Conservation (phyloP, 1,284 basidiomycete species). For the Puccinia novopanici region DNA sequence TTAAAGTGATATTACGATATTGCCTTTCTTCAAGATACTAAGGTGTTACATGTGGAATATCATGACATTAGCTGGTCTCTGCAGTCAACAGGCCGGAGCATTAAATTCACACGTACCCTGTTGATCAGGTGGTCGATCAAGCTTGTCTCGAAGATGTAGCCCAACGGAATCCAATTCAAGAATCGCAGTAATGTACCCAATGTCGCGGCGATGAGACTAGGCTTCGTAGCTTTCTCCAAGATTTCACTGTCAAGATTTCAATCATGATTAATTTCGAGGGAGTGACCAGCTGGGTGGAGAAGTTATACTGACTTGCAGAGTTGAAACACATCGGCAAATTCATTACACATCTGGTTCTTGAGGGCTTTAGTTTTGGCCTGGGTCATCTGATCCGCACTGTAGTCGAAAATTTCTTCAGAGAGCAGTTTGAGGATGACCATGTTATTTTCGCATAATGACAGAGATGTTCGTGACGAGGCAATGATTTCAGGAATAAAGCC, state of each 20-base stretch:
- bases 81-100: background rate
- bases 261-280: conserved; percentile 66
- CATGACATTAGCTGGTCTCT: background rate
- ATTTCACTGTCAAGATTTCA: conserved; percentile 72
- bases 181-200: conserved; percentile 94
- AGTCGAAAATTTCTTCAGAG: conserved; percentile 99
- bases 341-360: conserved; percentile 96
- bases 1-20: conserved; percentile 95
- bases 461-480: conserved; percentile 91
- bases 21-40: conserved; percentile 95
- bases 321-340: conserved; percentile 73
- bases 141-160: conserved; percentile 98
- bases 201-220: conserved; percentile 90
- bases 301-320: conserved; percentile 46
- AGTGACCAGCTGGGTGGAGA: conserved; percentile 57
- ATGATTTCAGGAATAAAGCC: conserved; percentile 97
- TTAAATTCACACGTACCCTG: background rate
- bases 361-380: conserved; percentile 95
- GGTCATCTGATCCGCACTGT: conserved; percentile 97
- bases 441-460: conserved; percentile 98
- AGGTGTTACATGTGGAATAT: background rate
- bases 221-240: conserved; percentile 94
- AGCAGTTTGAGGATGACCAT: conserved; percentile 98
- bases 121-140: conserved; percentile 88
- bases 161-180: conserved; percentile 98